phyloP scores from a whole-genome alignment of 495 filamentous ascomycete genomes.

The Penicillium canescens region DNA sequence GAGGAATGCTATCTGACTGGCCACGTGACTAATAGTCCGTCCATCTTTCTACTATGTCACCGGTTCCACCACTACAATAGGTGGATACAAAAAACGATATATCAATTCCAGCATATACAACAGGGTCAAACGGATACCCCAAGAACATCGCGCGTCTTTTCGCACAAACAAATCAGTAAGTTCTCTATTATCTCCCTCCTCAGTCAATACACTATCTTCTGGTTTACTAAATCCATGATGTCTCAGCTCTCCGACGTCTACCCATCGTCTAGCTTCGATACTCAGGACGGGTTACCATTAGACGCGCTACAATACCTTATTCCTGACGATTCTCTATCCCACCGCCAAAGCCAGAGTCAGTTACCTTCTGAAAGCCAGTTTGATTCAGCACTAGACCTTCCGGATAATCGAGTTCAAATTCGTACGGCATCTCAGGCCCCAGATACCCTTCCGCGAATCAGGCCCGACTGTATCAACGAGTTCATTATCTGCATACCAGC shows the following conservation, averaged over 20 bases:
- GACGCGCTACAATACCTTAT: background rate
- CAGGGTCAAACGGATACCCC: background rate
- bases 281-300: background rate
- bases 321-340: background rate
- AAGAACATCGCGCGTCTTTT: background rate
- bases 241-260: background rate
- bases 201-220: background rate
- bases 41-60: no score
- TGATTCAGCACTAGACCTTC: background rate
- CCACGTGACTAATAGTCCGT: no score
- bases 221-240: no score
- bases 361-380: background rate
- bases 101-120: background rate
- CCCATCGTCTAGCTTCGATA: background rate
- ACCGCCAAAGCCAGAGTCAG: background rate
- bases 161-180: background rate
- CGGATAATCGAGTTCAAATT: background rate
- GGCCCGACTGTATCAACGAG: background rate
- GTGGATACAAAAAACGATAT: background rate
- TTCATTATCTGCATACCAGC: background rate
- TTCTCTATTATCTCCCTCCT: background rate
- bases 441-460: slow-evolving; percentile 2
- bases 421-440: background rate
- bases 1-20: no score
- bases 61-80: no score